Evolutionary conservation across 768 basidiomycete genomes (phyloP).

Genomic region (Rhodotorula kratochvilovae): DNA sequence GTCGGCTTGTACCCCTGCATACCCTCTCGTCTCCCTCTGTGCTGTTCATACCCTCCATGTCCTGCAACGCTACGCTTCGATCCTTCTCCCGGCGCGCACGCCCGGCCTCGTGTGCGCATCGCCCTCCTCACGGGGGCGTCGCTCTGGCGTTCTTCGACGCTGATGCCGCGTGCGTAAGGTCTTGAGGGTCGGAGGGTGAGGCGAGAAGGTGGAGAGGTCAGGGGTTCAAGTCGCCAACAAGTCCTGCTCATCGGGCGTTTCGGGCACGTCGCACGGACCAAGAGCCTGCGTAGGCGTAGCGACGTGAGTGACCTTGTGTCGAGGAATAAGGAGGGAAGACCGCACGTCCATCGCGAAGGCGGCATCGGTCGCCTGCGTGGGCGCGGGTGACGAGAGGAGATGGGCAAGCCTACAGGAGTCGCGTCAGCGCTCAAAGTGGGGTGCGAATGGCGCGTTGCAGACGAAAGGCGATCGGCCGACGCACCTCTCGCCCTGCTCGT

Average conservation of each 20-base stretch:
- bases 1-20: neutral
- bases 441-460: too few relatives aligned
- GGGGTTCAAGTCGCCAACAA: neutral
- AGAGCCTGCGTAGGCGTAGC: neutral
- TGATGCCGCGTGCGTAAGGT: too few relatives aligned
- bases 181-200: too few relatives aligned
- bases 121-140: too few relatives aligned
- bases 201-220: too few relatives aligned
- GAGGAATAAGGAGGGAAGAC: too few relatives aligned
- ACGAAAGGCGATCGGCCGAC: neutral
- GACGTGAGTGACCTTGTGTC: too few relatives aligned
- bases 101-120: too few relatives aligned
- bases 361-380: neutral
- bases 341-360: constrained; percentile 29
- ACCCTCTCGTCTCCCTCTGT: too few relatives aligned
- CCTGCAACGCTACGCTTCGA: neutral
- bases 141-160: too few relatives aligned
- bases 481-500: constrained; percentile 25
- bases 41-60: neutral
- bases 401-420: constrained; percentile 23
- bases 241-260: neutral
- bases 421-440: too few relatives aligned
- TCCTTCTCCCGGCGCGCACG: too few relatives aligned
- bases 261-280: constrained; percentile 6
- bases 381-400: neutral